These are phyloP conservation scores for Zygosaccharomyces pseudobailii DNA, from an alignment of 1,139 yeast genomes.

Conservation along the genomic window DNA sequence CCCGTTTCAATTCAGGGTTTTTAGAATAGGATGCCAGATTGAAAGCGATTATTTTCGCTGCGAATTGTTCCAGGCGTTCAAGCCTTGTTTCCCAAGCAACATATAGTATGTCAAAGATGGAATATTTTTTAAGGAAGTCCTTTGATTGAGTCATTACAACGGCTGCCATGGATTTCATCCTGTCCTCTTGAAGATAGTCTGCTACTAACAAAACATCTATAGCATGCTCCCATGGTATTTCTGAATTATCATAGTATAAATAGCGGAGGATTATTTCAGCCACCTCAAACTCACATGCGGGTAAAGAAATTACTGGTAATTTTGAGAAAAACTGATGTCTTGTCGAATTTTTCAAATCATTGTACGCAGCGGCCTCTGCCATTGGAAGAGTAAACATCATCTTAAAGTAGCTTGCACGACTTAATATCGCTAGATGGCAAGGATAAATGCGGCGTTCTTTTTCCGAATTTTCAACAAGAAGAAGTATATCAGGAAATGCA, in stretches of 20 bases:
- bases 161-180: conserved; percentile 63
- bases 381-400: conserved; percentile 56
- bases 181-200: conserved; percentile 56
- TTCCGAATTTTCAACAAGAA: conserved; percentile 37
- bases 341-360: conserved; percentile 13
- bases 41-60: conserved; percentile 54
- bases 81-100: conserved; percentile 66
- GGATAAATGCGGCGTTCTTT: conserved; percentile 44
- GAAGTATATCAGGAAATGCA: conserved; percentile 47
- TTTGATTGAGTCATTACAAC: conserved; percentile 47
- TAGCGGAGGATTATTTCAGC: conserved; percentile 53
- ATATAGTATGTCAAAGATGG: conserved; percentile 53
- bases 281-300: conserved; percentile 39
- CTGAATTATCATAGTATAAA: conserved; percentile 57
- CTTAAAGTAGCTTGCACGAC: conserved; percentile 60
- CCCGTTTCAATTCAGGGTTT: conserved; percentile 37
- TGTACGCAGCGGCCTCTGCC: conserved; percentile 34
- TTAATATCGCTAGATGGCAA: conserved; percentile 55
- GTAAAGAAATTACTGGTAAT: conserved; percentile 38
- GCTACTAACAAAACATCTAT: conserved; percentile 57
- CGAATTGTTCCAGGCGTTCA: conserved; percentile 60
- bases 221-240: conserved; percentile 46
- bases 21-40: conserved; percentile 40
- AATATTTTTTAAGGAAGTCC: conserved; percentile 29
- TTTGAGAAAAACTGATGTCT: conserved; percentile 9